A percentile compares a stretch with the other conserved stretches of the same genome.
These are phyloP conservation scores for Cyberlindnera japonica DNA, from an alignment of 805 yeast genomes.

Conservation along the genomic window DNA sequence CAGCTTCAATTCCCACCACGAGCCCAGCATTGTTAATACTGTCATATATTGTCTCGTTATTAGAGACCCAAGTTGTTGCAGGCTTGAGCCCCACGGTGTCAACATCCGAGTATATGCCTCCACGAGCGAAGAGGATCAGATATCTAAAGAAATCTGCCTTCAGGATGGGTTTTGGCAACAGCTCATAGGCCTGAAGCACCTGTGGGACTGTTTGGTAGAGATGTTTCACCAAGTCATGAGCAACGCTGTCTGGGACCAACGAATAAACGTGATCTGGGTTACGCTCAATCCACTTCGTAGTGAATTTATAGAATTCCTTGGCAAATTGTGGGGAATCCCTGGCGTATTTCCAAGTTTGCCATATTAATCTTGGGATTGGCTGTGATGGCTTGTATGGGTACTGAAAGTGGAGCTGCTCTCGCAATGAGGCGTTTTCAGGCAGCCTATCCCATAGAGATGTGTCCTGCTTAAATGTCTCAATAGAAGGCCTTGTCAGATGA, in stretches of 20 bases:
- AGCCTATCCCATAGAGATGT: constrained; percentile 4
- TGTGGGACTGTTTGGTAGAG: constrained; percentile 71
- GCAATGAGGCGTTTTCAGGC: constrained; percentile 23
- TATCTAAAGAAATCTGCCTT: constrained; percentile 95
- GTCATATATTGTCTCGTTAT: constrained; percentile 27
- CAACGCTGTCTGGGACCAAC: constrained; percentile 66
- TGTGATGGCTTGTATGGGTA: constrained; percentile 69
- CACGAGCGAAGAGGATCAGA: constrained; percentile 59
- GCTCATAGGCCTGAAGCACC: constrained; percentile 67
- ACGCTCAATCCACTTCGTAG: constrained; percentile 58
- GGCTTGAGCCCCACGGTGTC: constrained; percentile 80
- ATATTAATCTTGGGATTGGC: constrained; percentile 72
- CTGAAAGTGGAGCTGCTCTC: constrained; percentile 62
- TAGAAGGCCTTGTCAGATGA: neutral
- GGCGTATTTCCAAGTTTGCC: constrained; percentile 93
- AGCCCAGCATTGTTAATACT: constrained; percentile 54
- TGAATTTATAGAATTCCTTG: constrained; percentile 43
- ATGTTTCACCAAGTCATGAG: constrained; percentile 50
- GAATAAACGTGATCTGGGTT: constrained; percentile 69
- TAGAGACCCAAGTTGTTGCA: constrained; percentile 70
- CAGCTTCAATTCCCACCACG: constrained; percentile 91
- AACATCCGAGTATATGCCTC: constrained; percentile 74
- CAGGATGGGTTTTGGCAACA: constrained; percentile 76
- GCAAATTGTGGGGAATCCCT: constrained; percentile 56
- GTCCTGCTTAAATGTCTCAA: constrained; percentile 9